Conservation (phyloP, 176 grass and related monocot genomes). For the Poa pratensis region DNA sequence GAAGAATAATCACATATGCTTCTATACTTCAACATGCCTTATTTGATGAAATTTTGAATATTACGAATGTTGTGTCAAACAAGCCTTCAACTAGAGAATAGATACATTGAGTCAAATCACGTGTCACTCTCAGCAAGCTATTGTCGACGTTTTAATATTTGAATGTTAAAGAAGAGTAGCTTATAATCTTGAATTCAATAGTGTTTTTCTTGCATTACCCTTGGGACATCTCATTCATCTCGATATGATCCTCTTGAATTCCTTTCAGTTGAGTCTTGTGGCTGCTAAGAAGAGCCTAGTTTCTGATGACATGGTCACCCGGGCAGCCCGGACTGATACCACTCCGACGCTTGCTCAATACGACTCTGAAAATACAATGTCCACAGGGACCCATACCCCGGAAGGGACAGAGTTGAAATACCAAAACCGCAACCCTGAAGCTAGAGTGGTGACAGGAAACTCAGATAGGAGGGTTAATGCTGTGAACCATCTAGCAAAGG, state of each 20-base stretch:
- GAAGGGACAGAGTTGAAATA: constrained; percentile 53
- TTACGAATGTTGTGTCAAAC: not conserved
- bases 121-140: not conserved
- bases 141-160: not conserved
- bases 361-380: constrained; percentile 73
- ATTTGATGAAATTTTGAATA: not conserved
- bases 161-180: constrained; percentile 22
- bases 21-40: not conserved
- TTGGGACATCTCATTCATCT: constrained; percentile 7
- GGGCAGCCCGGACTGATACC: constrained; percentile 40
- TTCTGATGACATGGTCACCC: constrained; percentile 48
- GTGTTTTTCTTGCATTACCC: constrained; percentile 28
- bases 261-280: constrained; percentile 72
- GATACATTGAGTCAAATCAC: constrained; percentile 2
- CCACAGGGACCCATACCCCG: constrained; percentile 58
- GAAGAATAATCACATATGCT: constrained; percentile 3
- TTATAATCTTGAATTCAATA: not conserved
- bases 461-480: constrained; percentile 48
- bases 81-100: constrained; percentile 3
- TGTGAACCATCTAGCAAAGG: constrained; percentile 72
- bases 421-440: constrained; percentile 43
- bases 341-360: constrained; percentile 51
- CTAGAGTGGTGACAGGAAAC: constrained; percentile 44
- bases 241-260: constrained; percentile 38
- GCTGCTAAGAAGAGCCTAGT: constrained; percentile 78